Percentiles rank a stretch among this genome's conserved stretches.
These are phyloP conservation scores for Cordyceps farinosa DNA, from an alignment of 2,329 filamentous ascomycete genomes.

Conservation along the genomic window DNA sequence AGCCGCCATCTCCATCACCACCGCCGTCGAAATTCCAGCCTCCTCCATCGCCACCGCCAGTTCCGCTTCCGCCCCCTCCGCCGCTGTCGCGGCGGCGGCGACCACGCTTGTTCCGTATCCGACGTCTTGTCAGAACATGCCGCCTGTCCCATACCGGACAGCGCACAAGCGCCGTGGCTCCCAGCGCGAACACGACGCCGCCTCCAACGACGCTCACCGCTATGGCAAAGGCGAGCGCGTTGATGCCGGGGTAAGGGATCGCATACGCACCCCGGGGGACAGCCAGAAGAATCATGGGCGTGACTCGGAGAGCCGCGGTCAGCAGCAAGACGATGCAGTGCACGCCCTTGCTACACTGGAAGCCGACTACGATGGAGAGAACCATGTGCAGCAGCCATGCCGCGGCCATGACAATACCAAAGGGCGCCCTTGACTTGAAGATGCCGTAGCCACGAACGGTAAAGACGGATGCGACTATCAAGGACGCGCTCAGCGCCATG, in stretches of 20 bases:
- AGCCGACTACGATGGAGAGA: slow-evolving; percentile 1
- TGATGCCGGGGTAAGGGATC: not conserved
- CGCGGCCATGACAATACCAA: slow-evolving; percentile 12
- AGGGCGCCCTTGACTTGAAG: not conserved
- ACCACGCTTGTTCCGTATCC: not conserved
- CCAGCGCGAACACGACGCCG: slow-evolving; percentile 2
- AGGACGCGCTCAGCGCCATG: not conserved
- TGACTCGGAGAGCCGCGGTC: not conserved
- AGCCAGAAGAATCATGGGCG: slow-evolving; percentile 11
- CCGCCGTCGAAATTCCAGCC: slow-evolving; percentile 10
- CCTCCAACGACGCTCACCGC: slow-evolving; percentile 3
- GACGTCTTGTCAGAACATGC: not conserved
- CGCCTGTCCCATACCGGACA: slow-evolving; percentile 3
- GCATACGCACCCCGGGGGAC: not conserved
- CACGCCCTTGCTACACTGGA: slow-evolving; percentile 3
- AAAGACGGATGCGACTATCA: slow-evolving; percentile 1
- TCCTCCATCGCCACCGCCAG: slow-evolving; percentile 4
- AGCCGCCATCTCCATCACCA: not conserved
- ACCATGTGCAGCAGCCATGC: slow-evolving; percentile 10
- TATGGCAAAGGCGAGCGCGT: not conserved
- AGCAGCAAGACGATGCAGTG: slow-evolving; percentile 11
- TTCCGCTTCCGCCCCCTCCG: not conserved
- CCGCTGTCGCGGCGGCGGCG: not conserved
- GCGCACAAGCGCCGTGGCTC: slow-evolving; percentile 1
- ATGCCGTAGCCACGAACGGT: not conserved